phyloP scores from a whole-genome alignment of 2,329 filamentous ascomycete species.

The Seiridium unicorne region DNA sequence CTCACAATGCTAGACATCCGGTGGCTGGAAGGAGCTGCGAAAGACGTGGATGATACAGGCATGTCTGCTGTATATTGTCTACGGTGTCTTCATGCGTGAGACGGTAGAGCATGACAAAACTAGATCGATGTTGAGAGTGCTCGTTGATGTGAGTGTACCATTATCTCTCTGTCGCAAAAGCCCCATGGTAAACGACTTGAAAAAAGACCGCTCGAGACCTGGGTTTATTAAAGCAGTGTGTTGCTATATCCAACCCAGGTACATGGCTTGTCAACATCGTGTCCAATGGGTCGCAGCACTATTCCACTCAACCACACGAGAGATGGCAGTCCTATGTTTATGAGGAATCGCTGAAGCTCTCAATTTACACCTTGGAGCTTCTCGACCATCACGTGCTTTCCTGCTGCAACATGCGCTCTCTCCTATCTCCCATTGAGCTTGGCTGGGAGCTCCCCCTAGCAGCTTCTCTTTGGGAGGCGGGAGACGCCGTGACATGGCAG shows the following conservation, averaged over 20 bases:
- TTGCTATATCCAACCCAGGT: background rate
- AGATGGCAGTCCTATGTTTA: background rate
- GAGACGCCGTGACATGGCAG: background rate
- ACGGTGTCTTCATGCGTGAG: background rate
- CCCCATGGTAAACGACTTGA: background rate
- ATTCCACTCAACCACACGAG: background rate
- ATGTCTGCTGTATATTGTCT: background rate
- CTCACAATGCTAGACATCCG: background rate
- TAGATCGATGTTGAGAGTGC: background rate
- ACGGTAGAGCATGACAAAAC: background rate
- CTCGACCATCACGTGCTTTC: slow-evolving; percentile 1
- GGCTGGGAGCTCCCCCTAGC: background rate
- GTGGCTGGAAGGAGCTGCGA: background rate
- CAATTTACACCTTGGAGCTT: background rate
- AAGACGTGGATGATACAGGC: slow-evolving; percentile 2
- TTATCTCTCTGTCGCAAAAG: background rate
- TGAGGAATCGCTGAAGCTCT: slow-evolving; percentile 1
- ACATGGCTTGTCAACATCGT: too few species aligned
- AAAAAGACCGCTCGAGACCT: background rate
- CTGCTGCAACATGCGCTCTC: background rate
- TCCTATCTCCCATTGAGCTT: background rate
- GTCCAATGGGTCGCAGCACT: too few species aligned
- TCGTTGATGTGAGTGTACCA: background rate
- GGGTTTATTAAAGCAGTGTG: background rate
- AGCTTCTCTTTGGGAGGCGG: background rate